A percentile compares a stretch with the other conserved stretches of the same genome.
Evolutionary conservation across 2,329 filamentous ascomycete species (phyloP).

Genomic region (Coleophoma crateriformis): DNA sequence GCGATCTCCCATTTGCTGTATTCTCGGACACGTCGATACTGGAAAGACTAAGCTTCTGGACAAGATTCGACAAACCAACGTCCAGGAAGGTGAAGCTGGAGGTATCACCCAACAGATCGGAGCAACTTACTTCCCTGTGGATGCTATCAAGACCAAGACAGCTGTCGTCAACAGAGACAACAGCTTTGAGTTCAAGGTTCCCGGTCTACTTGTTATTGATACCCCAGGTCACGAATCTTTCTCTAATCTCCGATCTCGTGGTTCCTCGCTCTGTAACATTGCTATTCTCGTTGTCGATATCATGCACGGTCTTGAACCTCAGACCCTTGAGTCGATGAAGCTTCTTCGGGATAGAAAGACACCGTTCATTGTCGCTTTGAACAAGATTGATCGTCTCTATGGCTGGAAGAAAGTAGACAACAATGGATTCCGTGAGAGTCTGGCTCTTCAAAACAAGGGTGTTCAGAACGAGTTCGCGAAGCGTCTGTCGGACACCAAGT

Average conservation of each 20-base stretch:
- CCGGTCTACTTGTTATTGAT: conserved; percentile 93
- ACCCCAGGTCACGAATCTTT: conserved; percentile 99
- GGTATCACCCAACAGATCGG: conserved; percentile 99
- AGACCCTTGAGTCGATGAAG: conserved; percentile 96
- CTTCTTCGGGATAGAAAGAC: conserved; percentile 90
- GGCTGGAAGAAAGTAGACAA: conserved; percentile 99
- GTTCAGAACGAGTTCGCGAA: conserved; percentile 94
- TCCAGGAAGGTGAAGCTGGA: conserved; percentile 97
- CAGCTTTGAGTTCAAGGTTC: conserved; percentile 93
- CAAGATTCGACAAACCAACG: conserved; percentile 97
- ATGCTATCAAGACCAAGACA: conserved; percentile 89
- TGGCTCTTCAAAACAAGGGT: conserved; percentile 83
- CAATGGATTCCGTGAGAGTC: conserved; percentile 93
- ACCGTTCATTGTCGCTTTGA: conserved; percentile 95
- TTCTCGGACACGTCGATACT: conserved; percentile 99
- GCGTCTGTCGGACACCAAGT: conserved; percentile 83
- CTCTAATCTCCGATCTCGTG: conserved; percentile 93
- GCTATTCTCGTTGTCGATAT: conserved; percentile 98
- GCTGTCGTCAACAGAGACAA: conserved; percentile 87
- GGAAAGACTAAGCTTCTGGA: conserved; percentile 99
- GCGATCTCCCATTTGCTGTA: conserved; percentile 98
- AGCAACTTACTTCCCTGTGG: conserved; percentile 97
- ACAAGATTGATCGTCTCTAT: conserved; percentile 99
- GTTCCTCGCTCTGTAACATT: conserved; percentile 98
- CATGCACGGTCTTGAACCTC: conserved; percentile 97